phyloP scores from a whole-genome alignment of 805 yeast genomes.

The Candida nanaspora region DNA sequence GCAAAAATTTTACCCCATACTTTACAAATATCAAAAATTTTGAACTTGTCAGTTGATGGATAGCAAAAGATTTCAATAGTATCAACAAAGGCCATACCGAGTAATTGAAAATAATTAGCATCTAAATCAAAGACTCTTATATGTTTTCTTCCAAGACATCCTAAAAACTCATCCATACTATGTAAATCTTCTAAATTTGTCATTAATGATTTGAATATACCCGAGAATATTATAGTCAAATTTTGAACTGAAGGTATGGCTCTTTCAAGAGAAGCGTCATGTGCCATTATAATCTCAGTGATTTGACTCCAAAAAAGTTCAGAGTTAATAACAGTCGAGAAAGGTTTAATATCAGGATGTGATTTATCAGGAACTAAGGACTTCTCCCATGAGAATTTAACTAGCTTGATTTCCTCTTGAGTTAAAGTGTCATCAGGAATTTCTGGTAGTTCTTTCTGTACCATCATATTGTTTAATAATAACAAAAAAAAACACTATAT shows the following conservation, averaged over 20 bases:
- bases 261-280: conserved; percentile 46
- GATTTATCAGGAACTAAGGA: not conserved
- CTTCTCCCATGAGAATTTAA: conserved; percentile 10
- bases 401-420: conserved; percentile 6
- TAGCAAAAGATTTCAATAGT: conserved; percentile 49
- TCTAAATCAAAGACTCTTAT: conserved; percentile 59
- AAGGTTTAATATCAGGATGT: conserved; percentile 2
- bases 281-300: conserved; percentile 50
- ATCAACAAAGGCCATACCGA: conserved; percentile 57
- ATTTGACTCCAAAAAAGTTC: conserved; percentile 64
- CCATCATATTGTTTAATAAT: not conserved
- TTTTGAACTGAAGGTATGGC: conserved; percentile 60
- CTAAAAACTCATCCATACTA: conserved; percentile 44
- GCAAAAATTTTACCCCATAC: conserved; percentile 24
- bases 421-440: conserved; percentile 4
- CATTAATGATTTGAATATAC: conserved; percentile 56
- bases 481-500: not conserved
- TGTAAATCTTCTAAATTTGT: conserved; percentile 48
- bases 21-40: conserved; percentile 3
- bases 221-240: conserved; percentile 67
- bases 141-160: conserved; percentile 59
- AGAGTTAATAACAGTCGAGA: conserved; percentile 31
- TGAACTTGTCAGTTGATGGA: conserved; percentile 2
- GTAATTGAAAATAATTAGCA: conserved; percentile 48
- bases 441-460: not conserved